Evolutionary conservation across 176 grass and related monocot genomes (phyloP).

Genomic region (Thalia dealbata): DNA sequence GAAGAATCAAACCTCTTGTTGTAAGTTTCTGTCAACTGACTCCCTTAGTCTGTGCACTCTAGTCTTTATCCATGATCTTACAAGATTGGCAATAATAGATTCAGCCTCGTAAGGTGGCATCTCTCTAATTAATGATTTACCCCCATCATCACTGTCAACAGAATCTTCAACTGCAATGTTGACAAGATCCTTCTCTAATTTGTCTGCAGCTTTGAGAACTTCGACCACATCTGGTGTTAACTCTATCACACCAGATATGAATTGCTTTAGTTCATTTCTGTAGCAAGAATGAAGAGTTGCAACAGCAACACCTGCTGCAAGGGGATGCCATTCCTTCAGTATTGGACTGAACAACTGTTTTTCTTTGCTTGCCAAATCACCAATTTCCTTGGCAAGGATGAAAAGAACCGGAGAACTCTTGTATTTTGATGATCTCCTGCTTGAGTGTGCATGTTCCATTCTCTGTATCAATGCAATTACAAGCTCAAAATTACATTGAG

Average conservation of each 20-base stretch:
- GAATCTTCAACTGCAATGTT: conserved; percentile 94
- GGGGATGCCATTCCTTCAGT: conserved; percentile 85
- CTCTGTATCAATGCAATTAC: conserved; percentile 38
- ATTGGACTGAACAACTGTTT: conserved; percentile 88
- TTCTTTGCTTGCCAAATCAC: conserved; percentile 72
- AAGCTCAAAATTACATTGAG: not conserved
- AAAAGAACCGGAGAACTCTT: conserved; percentile 53
- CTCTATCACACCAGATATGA: conserved; percentile 58
- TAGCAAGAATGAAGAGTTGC: conserved; percentile 94
- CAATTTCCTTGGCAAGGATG: conserved; percentile 88
- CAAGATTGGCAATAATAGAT: conserved; percentile 81
- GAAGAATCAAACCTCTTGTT: conserved; percentile 65
- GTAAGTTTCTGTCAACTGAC: conserved; percentile 80
- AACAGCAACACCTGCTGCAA: conserved; percentile 92
- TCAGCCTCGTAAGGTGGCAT: conserved; percentile 97
- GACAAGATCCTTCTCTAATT: conserved; percentile 95
- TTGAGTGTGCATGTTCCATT: conserved; percentile 96
- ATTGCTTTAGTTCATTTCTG: conserved; percentile 89
- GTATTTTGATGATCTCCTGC: conserved; percentile 47
- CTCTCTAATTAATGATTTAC: conserved; percentile 89
- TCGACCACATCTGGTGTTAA: conserved; percentile 74
- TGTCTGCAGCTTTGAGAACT: conserved; percentile 90
- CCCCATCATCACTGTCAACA: conserved; percentile 97
- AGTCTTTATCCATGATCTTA: conserved; percentile 79
- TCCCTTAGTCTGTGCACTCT: conserved; percentile 72